A percentile compares a stretch with the other conserved stretches of the same genome.
Conservation (phyloP, 2,329 filamentous ascomycete species). For the Fusarium luffae region DNA sequence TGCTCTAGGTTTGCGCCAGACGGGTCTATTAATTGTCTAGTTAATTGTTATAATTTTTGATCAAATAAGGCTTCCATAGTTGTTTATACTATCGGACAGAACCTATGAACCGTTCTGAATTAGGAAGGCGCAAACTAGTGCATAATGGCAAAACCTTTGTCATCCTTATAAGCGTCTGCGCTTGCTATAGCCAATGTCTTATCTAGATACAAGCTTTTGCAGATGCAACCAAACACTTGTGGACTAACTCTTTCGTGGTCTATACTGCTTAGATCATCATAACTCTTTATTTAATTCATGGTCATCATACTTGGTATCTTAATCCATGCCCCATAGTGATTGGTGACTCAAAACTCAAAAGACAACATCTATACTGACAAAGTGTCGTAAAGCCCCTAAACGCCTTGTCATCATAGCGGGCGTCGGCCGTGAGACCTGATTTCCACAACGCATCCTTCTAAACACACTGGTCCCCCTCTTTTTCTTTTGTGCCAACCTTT, state of each 20-base stretch:
- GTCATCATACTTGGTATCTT: conserved; percentile 27
- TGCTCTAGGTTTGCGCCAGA: background rate
- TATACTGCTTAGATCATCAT: background rate
- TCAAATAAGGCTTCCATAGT: background rate
- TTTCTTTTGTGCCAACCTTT: background rate
- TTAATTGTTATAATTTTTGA: background rate
- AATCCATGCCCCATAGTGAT: conserved; percentile 7
- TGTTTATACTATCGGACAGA: background rate
- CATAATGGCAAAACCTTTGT: background rate
- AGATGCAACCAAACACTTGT: background rate
- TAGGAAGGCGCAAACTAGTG: background rate
- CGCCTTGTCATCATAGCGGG: conserved; percentile 27
- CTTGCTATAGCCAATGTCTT: background rate
- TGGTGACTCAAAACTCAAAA: conserved; percentile 9
- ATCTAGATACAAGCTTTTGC: background rate
- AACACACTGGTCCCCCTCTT: background rate
- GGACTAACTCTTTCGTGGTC: background rate
- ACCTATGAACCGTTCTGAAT: background rate
- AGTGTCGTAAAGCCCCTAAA: conserved; percentile 31
- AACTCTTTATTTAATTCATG: background rate
- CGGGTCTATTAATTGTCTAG: background rate
- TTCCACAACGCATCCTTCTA: conserved; percentile 6
- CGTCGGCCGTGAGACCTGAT: conserved; percentile 19
- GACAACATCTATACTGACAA: conserved; percentile 5
- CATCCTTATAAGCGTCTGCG: background rate